Percentiles rank a stretch among this genome's conserved stretches.
These are phyloP conservation scores for Microsporum ferrugineum DNA, from an alignment of 2,329 filamentous ascomycete species.

Conservation along the genomic window DNA sequence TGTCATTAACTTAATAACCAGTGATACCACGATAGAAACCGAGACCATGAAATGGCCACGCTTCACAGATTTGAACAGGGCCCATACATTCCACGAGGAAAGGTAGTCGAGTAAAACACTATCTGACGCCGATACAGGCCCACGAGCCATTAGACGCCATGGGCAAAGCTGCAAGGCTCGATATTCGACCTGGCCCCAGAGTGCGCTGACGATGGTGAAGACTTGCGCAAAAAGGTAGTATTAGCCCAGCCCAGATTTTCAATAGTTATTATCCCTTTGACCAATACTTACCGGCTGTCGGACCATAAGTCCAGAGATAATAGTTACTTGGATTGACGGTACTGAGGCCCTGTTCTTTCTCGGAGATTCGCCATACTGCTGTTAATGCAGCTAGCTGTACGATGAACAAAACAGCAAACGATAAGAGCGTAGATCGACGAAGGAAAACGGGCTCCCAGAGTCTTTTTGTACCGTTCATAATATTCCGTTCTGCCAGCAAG, in stretches of 20 bases:
- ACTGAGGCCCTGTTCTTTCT: neutral
- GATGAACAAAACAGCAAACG: neutral
- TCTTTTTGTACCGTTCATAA: no score
- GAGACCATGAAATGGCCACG: constrained; percentile 12
- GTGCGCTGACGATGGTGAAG: constrained; percentile 8
- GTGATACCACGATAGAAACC: neutral
- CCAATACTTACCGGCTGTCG: constrained; percentile 8
- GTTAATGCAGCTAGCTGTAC: neutral
- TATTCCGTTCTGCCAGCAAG: no score
- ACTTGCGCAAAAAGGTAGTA: constrained; percentile 3
- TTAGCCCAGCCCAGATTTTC: neutral
- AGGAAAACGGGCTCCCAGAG: no score
- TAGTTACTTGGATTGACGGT: neutral
- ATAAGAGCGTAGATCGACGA: no score
- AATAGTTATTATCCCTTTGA: neutral
- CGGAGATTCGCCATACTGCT: neutral
- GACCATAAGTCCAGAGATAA: constrained; percentile 10
- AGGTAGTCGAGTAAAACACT: constrained; percentile 12
- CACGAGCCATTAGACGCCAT: constrained; percentile 10
- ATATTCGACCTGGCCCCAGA: constrained; percentile 12
- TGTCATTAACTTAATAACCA: neutral
- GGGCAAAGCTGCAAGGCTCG: constrained; percentile 12
- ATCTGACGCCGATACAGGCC: constrained; percentile 7
- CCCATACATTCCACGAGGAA: constrained; percentile 9
- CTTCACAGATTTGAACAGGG: constrained; percentile 8